phyloP scores from a whole-genome alignment of 2,329 filamentous ascomycete species.

The Massarina eburnea region DNA sequence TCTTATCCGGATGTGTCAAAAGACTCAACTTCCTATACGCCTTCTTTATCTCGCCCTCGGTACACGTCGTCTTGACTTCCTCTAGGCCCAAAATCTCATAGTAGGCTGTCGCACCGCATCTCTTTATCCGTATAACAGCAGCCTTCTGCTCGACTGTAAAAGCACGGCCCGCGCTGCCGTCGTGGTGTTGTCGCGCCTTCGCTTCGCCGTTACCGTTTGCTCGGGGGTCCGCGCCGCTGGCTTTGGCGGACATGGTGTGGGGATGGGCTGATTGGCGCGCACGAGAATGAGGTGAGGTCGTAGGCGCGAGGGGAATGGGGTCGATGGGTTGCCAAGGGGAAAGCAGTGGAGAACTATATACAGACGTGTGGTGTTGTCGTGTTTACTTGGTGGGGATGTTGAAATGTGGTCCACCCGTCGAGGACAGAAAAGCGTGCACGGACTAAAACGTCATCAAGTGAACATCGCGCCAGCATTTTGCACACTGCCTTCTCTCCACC shows the following conservation, averaged over 20 bases:
- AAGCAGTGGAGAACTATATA: background rate
- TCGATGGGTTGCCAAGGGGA: slow-evolving; percentile 1
- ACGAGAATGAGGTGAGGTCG: slow-evolving; percentile 7
- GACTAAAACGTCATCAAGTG: slow-evolving; percentile 21
- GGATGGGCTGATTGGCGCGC: slow-evolving; percentile 8
- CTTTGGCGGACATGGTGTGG: slow-evolving; percentile 45
- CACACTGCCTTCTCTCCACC: background rate
- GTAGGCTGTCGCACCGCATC: slow-evolving; percentile 82
- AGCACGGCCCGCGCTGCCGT: slow-evolving; percentile 73
- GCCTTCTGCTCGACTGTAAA: slow-evolving; percentile 90
- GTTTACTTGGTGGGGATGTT: slow-evolving; percentile 6
- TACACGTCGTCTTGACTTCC: slow-evolving; percentile 63
- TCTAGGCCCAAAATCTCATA: slow-evolving; percentile 90
- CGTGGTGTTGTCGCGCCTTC: slow-evolving; percentile 66
- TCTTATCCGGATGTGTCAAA: slow-evolving; percentile 97
- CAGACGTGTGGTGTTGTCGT: background rate
- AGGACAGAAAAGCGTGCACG: slow-evolving; percentile 29
- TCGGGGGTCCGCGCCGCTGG: slow-evolving; percentile 47
- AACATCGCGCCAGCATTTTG: background rate
- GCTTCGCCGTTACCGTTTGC: slow-evolving; percentile 40
- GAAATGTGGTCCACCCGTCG: slow-evolving; percentile 6
- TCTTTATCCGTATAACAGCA: slow-evolving; percentile 84
- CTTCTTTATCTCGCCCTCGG: slow-evolving; percentile 91
- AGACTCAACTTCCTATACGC: slow-evolving; percentile 93
- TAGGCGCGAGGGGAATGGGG: slow-evolving; percentile 5